phyloP scores from a whole-genome alignment of 495 filamentous ascomycete species.

The Cenococcum geophilum region DNA sequence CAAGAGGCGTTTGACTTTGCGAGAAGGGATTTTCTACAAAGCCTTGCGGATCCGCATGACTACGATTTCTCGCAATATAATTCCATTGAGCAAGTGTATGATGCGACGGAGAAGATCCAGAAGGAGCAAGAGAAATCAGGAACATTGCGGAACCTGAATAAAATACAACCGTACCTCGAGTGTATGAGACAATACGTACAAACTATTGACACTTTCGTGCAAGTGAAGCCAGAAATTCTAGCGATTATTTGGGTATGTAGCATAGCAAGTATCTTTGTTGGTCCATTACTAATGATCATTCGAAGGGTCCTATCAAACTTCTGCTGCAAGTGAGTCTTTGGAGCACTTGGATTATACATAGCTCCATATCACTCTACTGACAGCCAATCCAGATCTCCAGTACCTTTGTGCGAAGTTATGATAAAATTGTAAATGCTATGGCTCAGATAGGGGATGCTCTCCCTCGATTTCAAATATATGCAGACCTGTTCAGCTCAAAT shows the following conservation, averaged over 20 bases:
- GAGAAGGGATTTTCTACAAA: not conserved
- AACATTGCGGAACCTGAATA: constrained; percentile 26
- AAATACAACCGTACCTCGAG: constrained; percentile 34
- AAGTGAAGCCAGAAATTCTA: constrained; percentile 36
- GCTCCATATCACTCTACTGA: not conserved
- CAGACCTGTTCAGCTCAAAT: constrained; percentile 18
- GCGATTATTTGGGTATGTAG: constrained; percentile 33
- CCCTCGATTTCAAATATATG: not conserved
- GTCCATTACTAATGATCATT: not conserved
- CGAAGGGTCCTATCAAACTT: not conserved
- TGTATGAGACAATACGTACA: constrained; percentile 29
- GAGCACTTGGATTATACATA: not conserved
- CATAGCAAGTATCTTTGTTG: not conserved
- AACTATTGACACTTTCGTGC: constrained; percentile 35
- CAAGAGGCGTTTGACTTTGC: not conserved
- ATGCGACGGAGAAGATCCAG: constrained; percentile 34
- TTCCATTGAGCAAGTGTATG: constrained; percentile 33
- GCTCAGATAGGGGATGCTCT: not conserved
- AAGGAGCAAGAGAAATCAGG: constrained; percentile 27
- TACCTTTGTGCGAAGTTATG: not conserved
- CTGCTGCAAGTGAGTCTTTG: not conserved
- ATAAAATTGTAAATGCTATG: not conserved
- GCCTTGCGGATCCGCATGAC: not conserved
- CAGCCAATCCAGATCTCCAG: not conserved
- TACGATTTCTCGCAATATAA: not conserved